Evolutionary conservation across 257 asterid species (phyloP), one percentile per base, ranked within the genome.

Genomic region (Phtheirospermum japonicum): DNA sequence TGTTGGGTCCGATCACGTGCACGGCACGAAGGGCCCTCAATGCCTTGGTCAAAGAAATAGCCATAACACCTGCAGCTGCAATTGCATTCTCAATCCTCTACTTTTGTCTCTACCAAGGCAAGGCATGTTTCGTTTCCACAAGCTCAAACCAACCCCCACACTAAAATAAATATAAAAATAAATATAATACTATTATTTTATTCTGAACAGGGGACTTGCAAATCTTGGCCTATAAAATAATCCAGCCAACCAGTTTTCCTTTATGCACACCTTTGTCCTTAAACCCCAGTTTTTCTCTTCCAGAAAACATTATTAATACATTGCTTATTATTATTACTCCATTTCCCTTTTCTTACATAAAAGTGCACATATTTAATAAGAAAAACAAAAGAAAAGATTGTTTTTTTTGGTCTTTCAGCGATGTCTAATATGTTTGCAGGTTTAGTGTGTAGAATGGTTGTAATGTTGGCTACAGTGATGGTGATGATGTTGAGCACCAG

Each of bases 181-280:
- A 23, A 33, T n/a, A 43, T 4, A 10, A 42, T 42, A 43, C 10
- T 43, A 11, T 13, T 51, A 51, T 51, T 51, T 9, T 19, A 20
- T 20, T 50, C n/a, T 19, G 32, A 17, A 20, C 30, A 43, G 56
- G 4, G n/a, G 19, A 10, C 63, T 4, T 48, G 8, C 58, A 5
- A 32, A 28, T 39, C 53, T 45, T 61, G 55, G 7, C 57, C 18
- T 57, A 76, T 65, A 70, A n/a, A 75, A 66, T 71, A 46, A 11
- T 14, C 32, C 56, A 30, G 60, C 43, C 3, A 9, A 30, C 48
- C 32, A 19, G 19, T 49, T 4, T 33, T 33, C 39, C 39, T 33
- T 33, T 33, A 33, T n/a, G 28, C 39, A 8, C 39, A 33, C 9
- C 7, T n/a, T 43, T 4, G 7, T 49, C 51, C 56, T 9, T 65